Evolutionary conservation across 2,329 filamentous ascomycete species (phyloP).

Genomic region (Exophiala phaeomuriformis): DNA sequence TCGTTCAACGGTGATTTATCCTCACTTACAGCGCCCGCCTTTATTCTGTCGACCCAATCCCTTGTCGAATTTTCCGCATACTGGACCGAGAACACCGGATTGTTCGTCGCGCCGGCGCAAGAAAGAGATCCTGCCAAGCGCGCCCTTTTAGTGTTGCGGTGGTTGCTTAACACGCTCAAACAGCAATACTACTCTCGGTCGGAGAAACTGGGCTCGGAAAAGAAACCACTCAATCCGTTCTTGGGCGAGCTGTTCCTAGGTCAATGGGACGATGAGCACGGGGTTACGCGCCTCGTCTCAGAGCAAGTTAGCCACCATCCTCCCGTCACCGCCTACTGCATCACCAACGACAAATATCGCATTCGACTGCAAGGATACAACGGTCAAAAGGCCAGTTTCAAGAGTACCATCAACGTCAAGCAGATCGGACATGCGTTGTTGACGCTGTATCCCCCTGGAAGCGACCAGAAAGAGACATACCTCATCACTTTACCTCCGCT

Average conservation of each 20-base stretch:
- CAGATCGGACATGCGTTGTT: constrained; percentile 85
- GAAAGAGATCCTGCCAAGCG: constrained; percentile 69
- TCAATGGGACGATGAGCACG: constrained; percentile 70
- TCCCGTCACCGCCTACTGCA: constrained; percentile 87
- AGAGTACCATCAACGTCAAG: constrained; percentile 88
- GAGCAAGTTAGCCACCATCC: constrained; percentile 95
- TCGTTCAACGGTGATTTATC: constrained; percentile 78
- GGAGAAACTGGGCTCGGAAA: constrained; percentile 80
- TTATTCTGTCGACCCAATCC: constrained; percentile 72
- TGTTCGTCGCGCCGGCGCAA: constrained; percentile 68
- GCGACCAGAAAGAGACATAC: constrained; percentile 58
- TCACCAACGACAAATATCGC: constrained; percentile 77
- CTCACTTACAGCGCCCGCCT: constrained; percentile 72
- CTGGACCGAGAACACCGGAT: constrained; percentile 62
- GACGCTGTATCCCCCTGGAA: constrained; percentile 55
- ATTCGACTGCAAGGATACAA: constrained; percentile 76
- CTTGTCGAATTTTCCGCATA: constrained; percentile 59
- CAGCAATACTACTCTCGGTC: constrained; percentile 69
- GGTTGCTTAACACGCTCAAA: constrained; percentile 81
- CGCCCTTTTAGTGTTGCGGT: constrained; percentile 73
- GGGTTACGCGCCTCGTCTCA: constrained; percentile 77
- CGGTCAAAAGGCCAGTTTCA: constrained; percentile 91
- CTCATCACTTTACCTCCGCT: constrained; percentile 85
- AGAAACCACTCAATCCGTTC: constrained; percentile 97
- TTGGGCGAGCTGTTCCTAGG: constrained; percentile 90